These are phyloP conservation scores for Xylaria digitata DNA, from an alignment of 2,329 filamentous ascomycete genomes.

Conservation along the genomic window DNA sequence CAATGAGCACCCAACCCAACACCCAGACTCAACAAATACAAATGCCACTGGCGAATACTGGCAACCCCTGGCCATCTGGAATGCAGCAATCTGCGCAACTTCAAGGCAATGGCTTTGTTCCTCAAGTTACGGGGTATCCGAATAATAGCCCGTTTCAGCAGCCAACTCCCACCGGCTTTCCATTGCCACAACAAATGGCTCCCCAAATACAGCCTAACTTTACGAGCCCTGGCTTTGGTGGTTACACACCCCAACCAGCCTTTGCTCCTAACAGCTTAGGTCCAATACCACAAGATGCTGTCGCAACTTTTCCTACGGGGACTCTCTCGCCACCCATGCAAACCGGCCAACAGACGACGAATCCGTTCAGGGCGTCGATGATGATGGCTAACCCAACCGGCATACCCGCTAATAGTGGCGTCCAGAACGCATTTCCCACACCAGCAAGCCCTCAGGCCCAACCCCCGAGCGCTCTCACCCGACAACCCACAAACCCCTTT, in stretches of 20 bases:
- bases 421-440: constrained; percentile 53
- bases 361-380: constrained; percentile 95
- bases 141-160: constrained; percentile 58
- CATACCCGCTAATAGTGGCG: constrained; percentile 47
- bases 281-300: constrained; percentile 68
- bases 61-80: constrained; percentile 54
- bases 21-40: constrained; percentile 48
- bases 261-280: constrained; percentile 66
- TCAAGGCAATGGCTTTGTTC: constrained; percentile 47
- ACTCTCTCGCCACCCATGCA: constrained; percentile 55
- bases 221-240: constrained; percentile 84
- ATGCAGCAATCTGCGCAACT: constrained; percentile 51
- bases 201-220: constrained; percentile 61
- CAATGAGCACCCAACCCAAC: constrained; percentile 65
- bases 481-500: constrained; percentile 88
- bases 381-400: constrained; percentile 70
- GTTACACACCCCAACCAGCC: constrained; percentile 75
- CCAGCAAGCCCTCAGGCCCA: constrained; percentile 54
- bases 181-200: constrained; percentile 54
- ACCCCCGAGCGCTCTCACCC: constrained; percentile 52
- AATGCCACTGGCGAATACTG: constrained; percentile 49
- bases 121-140: constrained; percentile 53
- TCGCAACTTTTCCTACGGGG: constrained; percentile 62
- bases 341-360: constrained; percentile 74
- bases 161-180: constrained; percentile 49